phyloP scores from a whole-genome alignment of 1,139 yeast species.

The Sugiyamaella grinbergsii region DNA sequence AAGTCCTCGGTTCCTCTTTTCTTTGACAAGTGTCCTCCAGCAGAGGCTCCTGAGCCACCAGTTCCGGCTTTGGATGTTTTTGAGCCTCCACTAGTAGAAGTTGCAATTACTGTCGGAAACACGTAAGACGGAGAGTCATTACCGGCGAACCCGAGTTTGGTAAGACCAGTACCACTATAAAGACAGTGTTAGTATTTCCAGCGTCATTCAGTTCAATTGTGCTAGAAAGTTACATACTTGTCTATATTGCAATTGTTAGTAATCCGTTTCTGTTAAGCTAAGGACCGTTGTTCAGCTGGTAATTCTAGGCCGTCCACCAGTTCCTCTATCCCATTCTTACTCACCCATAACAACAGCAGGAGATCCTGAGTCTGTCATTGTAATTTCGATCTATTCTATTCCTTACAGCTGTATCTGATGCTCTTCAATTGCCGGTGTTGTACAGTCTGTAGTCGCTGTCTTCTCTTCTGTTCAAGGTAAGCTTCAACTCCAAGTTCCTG shows the following conservation, averaged over 20 bases:
- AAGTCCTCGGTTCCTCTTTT: slow-evolving; percentile 93
- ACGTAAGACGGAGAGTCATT: slow-evolving; percentile 97
- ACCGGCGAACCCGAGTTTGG: slow-evolving; percentile 98
- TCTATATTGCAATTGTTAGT: slow-evolving; percentile 23
- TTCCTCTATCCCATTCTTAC: slow-evolving; percentile 33
- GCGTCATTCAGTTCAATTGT: too few relatives aligned
- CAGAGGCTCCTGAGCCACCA: slow-evolving; percentile 28
- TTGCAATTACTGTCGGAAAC: slow-evolving; percentile 96
- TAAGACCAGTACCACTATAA: slow-evolving; percentile 90
- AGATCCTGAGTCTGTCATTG: slow-evolving; percentile 39
- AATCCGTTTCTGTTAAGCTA: background rate
- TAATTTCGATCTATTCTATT: background rate
- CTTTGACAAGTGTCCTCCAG: slow-evolving; percentile 52
- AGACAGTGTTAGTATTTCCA: slow-evolving; percentile 24
- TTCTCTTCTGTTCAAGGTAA: background rate
- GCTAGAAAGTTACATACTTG: slow-evolving; percentile 33
- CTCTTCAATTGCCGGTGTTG: background rate
- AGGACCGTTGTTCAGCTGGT: background rate
- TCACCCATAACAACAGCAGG: slow-evolving; percentile 96
- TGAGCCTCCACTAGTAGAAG: slow-evolving; percentile 52
- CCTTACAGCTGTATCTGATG: background rate
- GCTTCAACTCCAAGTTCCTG: background rate
- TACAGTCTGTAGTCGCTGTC: background rate
- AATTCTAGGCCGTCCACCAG: background rate
- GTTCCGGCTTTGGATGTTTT: slow-evolving; percentile 40